Evolutionary conservation across 495 filamentous ascomycete species (phyloP).

Genomic region (Aspergillus avenaceus): DNA sequence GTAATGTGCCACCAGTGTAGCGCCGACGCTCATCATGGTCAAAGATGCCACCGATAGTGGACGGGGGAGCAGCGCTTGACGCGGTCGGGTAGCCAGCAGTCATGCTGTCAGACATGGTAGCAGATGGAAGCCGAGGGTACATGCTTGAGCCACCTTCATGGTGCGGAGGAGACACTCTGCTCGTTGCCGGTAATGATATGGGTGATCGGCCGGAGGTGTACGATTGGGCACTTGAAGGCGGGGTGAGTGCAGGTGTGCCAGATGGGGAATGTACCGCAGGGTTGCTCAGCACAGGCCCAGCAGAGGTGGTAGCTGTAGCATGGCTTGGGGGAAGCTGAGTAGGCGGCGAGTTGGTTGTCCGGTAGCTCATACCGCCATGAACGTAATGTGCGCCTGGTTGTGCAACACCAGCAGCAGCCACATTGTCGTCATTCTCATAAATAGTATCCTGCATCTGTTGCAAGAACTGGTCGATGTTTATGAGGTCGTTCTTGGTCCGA

Average conservation of each 20-base stretch:
- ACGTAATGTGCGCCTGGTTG: constrained; percentile 65
- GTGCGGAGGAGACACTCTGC: constrained; percentile 62
- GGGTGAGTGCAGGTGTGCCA: constrained; percentile 82
- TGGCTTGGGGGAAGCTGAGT: constrained; percentile 50
- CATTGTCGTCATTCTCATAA: constrained; percentile 81
- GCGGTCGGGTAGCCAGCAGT: constrained; percentile 54
- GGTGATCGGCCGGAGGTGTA: constrained; percentile 88
- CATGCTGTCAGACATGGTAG: constrained; percentile 55
- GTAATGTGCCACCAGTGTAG: constrained; percentile 82
- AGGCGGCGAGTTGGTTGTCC: constrained; percentile 70
- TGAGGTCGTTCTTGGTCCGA: constrained; percentile 86
- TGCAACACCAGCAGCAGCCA: constrained; percentile 68
- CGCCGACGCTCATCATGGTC: constrained; percentile 78
- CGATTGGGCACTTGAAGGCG: constrained; percentile 79
- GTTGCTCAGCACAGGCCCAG: constrained; percentile 56
- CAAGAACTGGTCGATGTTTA: constrained; percentile 87
- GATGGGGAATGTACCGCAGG: constrained; percentile 47
- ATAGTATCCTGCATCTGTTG: constrained; percentile 93
- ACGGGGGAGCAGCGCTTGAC: constrained; percentile 64
- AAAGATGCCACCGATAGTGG: constrained; percentile 77
- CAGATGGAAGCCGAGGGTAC: constrained; percentile 82
- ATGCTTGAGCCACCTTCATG: constrained; percentile 61
- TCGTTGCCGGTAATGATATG: constrained; percentile 51
- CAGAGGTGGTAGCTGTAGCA: constrained; percentile 52
- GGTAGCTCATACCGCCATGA: constrained; percentile 55